Evolutionary conservation across 2,329 filamentous ascomycete genomes (phyloP).

Genomic region (Exophiala aquamarina): DNA sequence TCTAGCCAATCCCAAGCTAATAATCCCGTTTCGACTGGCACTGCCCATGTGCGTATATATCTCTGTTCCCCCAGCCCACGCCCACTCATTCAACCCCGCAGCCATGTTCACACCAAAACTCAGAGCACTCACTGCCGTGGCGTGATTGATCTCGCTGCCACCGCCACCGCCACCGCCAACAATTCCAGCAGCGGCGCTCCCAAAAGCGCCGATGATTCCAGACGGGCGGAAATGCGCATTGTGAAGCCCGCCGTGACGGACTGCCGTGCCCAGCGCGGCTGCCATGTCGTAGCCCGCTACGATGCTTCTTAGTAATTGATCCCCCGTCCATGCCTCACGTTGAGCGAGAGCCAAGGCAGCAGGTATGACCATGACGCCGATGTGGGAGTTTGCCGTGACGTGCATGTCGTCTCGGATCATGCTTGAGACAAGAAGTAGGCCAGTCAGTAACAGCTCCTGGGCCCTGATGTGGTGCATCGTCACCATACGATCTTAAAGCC

Average conservation of each 20-base stretch:
- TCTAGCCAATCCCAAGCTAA: slow-evolving; percentile 1
- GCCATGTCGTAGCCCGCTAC: slow-evolving; percentile 9
- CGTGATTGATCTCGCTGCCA: slow-evolving; percentile 5
- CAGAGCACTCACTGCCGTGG: background rate
- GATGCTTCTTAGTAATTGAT: slow-evolving; percentile 3
- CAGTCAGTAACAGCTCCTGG: too few species aligned
- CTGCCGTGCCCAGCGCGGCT: slow-evolving; percentile 1
- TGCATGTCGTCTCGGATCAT: slow-evolving; percentile 9
- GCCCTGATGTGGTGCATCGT: too few species aligned
- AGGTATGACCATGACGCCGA: slow-evolving; percentile 7
- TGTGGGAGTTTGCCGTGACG: slow-evolving; percentile 7
- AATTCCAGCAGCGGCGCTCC: background rate
- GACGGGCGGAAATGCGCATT: slow-evolving; percentile 5
- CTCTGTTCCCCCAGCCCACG: slow-evolving; percentile 7
- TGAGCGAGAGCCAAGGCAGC: slow-evolving; percentile 8
- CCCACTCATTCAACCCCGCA: slow-evolving; percentile 12
- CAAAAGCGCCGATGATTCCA: slow-evolving; percentile 4
- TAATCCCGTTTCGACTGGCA: slow-evolving; percentile 3
- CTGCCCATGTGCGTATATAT: slow-evolving; percentile 8
- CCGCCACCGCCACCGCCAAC: background rate
- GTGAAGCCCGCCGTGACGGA: background rate
- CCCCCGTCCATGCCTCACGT: slow-evolving; percentile 8
- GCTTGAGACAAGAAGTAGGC: background rate
- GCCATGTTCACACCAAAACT: slow-evolving; percentile 7
- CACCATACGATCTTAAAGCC: too few species aligned